Evolutionary conservation across 352 stramenopile species (phyloP).

Genomic region (Phytopythium aichiense): DNA sequence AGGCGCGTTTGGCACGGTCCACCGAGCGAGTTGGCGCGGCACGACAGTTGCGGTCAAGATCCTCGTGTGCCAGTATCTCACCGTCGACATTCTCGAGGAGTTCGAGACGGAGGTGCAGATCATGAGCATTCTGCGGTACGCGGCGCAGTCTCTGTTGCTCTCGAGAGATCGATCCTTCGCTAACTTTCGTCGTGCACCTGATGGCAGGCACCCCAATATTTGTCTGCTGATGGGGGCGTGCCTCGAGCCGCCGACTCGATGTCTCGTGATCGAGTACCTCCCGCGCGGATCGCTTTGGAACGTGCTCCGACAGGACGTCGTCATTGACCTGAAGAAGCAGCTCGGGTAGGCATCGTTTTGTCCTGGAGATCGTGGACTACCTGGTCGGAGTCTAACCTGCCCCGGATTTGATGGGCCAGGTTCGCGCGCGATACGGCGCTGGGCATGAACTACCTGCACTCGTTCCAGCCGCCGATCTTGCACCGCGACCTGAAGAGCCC

Average conservation of each 20-base stretch:
- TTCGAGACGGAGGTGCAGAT: conserved; percentile 88
- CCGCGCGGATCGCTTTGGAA: conserved; percentile 81
- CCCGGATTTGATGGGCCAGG: conserved; percentile 14
- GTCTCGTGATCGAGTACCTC: conserved; percentile 86
- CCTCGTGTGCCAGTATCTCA: conserved; percentile 78
- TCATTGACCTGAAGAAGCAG: conserved; percentile 69
- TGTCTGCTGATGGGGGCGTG: conserved; percentile 82
- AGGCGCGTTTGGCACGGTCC: conserved; percentile 80
- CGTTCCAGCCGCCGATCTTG: conserved; percentile 81
- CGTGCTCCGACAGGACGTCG: conserved; percentile 73
- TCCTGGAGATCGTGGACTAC: background rate
- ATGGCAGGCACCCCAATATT: conserved; percentile 77
- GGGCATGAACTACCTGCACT: conserved; percentile 88
- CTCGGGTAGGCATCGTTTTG: conserved; percentile 38
- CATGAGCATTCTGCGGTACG: conserved; percentile 85
- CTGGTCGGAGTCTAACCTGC: conserved; percentile 1
- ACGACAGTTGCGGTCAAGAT: conserved; percentile 85
- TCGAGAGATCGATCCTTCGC: conserved; percentile 3
- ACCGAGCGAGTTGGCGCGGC: conserved; percentile 65
- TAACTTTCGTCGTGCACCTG: background rate
- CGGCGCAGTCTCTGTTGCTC: conserved; percentile 1
- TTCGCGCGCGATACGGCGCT: conserved; percentile 78
- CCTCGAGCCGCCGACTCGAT: conserved; percentile 70
- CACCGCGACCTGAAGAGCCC: conserved; percentile 86
- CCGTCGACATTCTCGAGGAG: conserved; percentile 80